Conservation (phyloP, 2,329 filamentous ascomycete species). For the Leptographium flavum region DNA sequence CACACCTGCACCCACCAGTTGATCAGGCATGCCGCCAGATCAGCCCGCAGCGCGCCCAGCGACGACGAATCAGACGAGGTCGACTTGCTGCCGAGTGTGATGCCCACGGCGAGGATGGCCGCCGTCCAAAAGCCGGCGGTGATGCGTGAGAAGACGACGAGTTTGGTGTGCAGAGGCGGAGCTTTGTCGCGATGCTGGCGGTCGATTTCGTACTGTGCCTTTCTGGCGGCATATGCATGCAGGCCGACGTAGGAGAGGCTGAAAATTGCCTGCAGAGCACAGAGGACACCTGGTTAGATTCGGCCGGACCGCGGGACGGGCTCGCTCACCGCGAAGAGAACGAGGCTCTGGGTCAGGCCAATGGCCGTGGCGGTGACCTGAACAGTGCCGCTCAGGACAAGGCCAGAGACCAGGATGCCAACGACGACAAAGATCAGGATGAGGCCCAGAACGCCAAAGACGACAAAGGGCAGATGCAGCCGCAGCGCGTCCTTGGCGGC, state of each 20-base stretch:
- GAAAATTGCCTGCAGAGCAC: slow-evolving; percentile 13
- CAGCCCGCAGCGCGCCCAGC: slow-evolving; percentile 1
- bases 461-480: slow-evolving; percentile 7
- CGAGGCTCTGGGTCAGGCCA: slow-evolving; percentile 13
- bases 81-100: slow-evolving; percentile 9
- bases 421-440: slow-evolving; percentile 10
- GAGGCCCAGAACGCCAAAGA: slow-evolving; percentile 6
- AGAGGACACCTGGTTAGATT: neutral
- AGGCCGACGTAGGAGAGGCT: slow-evolving; percentile 18
- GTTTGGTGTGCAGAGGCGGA: slow-evolving; percentile 18
- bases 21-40: slow-evolving; percentile 6
- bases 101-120: slow-evolving; percentile 14
- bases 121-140: slow-evolving; percentile 16
- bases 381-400: slow-evolving; percentile 12
- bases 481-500: neutral
- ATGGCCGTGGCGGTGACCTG: slow-evolving; percentile 8
- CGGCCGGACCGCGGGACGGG: no score
- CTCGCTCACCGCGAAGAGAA: slow-evolving; percentile 11
- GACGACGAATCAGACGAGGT: neutral
- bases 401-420: slow-evolving; percentile 11
- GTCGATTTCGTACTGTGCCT: slow-evolving; percentile 12
- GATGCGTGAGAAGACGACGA: slow-evolving; percentile 16
- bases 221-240: slow-evolving; percentile 16
- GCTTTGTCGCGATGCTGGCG: slow-evolving; percentile 13
- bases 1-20: slow-evolving; percentile 3